A percentile compares a stretch with the other conserved stretches of the same genome.
phyloP scores from a whole-genome alignment of 1,284 basidiomycete species.

The Neonothopanus nambi region DNA sequence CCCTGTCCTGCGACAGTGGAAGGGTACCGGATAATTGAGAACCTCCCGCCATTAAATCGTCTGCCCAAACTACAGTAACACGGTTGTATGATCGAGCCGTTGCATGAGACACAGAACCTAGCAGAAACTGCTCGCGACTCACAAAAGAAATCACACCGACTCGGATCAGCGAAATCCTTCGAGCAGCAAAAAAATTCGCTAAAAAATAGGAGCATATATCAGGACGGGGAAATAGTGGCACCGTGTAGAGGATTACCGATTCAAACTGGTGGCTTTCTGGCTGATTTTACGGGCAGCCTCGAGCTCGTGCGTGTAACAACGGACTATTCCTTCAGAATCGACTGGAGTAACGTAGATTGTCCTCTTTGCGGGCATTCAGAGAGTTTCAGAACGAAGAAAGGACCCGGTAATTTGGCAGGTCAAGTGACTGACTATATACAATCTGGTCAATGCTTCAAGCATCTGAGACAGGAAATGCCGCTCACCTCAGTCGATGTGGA shows the following conservation, averaged over 20 bases:
- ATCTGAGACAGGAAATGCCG: no score
- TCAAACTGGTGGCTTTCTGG: conserved; percentile 27
- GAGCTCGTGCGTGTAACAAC: conserved; percentile 26
- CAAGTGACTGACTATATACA: no score
- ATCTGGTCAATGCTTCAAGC: no score
- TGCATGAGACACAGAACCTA: neutral
- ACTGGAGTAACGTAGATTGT: conserved; percentile 11
- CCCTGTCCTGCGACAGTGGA: neutral
- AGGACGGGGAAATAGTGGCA: neutral
- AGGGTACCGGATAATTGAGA: neutral
- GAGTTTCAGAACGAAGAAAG: no score
- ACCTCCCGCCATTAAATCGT: conserved; percentile 24
- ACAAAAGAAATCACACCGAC: conserved; percentile 39
- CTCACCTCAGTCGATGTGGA: no score
- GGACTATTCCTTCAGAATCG: conserved; percentile 21
- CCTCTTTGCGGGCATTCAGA: conserved; percentile 6
- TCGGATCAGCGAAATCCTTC: conserved; percentile 16
- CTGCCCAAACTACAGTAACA: conserved; percentile 43
- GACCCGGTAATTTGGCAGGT: no score
- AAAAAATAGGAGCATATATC: neutral
- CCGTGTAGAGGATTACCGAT: conserved; percentile 26
- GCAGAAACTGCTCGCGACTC: neutral
- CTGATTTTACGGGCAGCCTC: conserved; percentile 27
- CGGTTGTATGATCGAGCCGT: neutral
- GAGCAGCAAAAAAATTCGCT: conserved; percentile 37